phyloP scores from a whole-genome alignment of 2,329 filamentous ascomycete species.

The Diaporthe humulicola region DNA sequence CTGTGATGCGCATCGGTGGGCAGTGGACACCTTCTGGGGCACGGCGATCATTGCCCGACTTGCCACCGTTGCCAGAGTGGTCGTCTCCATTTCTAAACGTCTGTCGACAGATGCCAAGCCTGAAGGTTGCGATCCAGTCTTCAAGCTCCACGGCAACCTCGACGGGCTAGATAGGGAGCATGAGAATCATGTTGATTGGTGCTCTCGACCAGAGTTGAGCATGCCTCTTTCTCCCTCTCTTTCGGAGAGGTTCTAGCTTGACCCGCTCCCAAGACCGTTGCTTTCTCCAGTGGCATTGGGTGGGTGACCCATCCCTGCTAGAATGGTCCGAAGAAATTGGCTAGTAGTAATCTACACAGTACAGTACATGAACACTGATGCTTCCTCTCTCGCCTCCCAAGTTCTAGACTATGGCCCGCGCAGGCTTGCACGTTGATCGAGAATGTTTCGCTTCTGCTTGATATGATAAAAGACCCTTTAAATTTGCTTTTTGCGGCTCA shows the following conservation, averaged over 20 bases:
- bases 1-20: constrained; percentile 9
- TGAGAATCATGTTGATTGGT: background rate
- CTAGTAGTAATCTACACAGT: too few species aligned
- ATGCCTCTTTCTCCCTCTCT: too few species aligned
- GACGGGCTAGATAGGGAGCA: background rate
- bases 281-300: background rate
- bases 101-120: constrained; percentile 16
- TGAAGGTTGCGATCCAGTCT: background rate
- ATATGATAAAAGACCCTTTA: background rate
- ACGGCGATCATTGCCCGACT: constrained; percentile 3
- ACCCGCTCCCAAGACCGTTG: background rate
- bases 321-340: background rate
- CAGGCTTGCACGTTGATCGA: background rate
- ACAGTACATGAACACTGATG: too few species aligned
- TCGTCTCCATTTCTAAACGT: background rate
- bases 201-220: background rate
- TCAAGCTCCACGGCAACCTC: background rate
- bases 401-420: background rate
- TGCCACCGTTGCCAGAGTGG: constrained; percentile 7
- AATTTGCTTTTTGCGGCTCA: background rate
- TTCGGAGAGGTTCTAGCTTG: background rate
- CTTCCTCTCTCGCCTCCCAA: background rate
- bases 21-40: background rate
- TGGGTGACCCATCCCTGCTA: background rate
- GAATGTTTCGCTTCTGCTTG: background rate